phyloP scores from a whole-genome alignment of 2,329 filamentous ascomycete species.

The Trichoderma sp. region DNA sequence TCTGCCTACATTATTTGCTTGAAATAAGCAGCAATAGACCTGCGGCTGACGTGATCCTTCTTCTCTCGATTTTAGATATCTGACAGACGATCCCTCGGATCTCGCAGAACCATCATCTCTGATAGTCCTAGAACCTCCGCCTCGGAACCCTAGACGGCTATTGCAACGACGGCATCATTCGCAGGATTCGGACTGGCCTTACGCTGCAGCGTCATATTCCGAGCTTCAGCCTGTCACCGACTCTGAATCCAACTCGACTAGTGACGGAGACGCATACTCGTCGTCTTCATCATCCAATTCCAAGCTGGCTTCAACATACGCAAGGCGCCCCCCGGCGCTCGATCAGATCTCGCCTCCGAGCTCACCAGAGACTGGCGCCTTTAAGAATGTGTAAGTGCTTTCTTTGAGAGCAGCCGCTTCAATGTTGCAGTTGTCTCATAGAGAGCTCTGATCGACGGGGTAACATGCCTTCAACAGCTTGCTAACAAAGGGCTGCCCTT shows the following conservation, averaged over 20 bases:
- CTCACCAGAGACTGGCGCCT: constrained; percentile 53
- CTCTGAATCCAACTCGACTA: constrained; percentile 28
- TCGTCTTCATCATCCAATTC: constrained; percentile 45
- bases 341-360: constrained; percentile 57
- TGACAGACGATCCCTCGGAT: constrained; percentile 2
- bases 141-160: constrained; percentile 42
- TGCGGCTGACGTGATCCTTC: constrained; percentile 26
- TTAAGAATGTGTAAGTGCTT: constrained; percentile 47
- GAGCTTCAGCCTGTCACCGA: constrained; percentile 28
- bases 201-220: constrained; percentile 60
- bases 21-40: constrained; percentile 15
- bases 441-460: background rate
- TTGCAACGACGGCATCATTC: constrained; percentile 29
- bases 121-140: constrained; percentile 40
- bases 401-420: constrained; percentile 2
- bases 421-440: background rate
- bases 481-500: constrained; percentile 36
- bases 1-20: constrained; percentile 11
- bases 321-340: constrained; percentile 47
- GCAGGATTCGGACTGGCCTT: constrained; percentile 29
- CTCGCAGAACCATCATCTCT: constrained; percentile 31
- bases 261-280: constrained; percentile 40
- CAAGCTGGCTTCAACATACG: constrained; percentile 36
- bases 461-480: background rate
- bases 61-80: constrained; percentile 10